Percentiles rank a stretch among this genome's conserved stretches.
Conservation (phyloP, 805 yeast genomes). For the Dipodascus geniculatus region DNA sequence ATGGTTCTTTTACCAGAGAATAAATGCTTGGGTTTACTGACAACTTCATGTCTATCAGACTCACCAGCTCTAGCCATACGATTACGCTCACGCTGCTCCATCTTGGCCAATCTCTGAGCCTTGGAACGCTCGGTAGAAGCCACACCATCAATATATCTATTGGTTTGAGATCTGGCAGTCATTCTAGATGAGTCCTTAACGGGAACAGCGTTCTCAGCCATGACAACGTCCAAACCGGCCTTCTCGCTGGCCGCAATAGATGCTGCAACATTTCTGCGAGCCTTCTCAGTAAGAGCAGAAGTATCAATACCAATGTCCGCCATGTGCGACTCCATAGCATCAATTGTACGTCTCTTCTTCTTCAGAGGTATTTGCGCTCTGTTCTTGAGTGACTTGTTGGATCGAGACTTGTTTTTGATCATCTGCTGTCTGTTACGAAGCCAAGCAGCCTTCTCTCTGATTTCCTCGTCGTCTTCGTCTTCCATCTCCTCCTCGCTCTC, state of each 20-base stretch:
- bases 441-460: constrained; percentile 85
- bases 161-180: constrained; percentile 44
- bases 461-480: constrained; percentile 55
- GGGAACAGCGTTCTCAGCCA: constrained; percentile 37
- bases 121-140: constrained; percentile 66
- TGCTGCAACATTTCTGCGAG: constrained; percentile 21
- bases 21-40: constrained; percentile 84
- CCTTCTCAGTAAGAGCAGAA: constrained; percentile 45
- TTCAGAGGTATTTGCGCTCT: constrained; percentile 83
- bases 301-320: constrained; percentile 84
- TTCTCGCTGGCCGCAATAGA: constrained; percentile 29
- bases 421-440: constrained; percentile 89
- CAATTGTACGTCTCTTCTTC: constrained; percentile 48
- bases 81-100: constrained; percentile 89
- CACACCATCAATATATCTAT: constrained; percentile 73
- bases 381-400: constrained; percentile 77
- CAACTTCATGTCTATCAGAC: constrained; percentile 83
- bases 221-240: constrained; percentile 72
- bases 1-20: constrained; percentile 94
- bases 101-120: constrained; percentile 77
- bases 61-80: constrained; percentile 90
- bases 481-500: constrained; percentile 62
- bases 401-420: constrained; percentile 82
- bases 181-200: constrained; percentile 25
- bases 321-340: constrained; percentile 82